Base-by-base conservation (phyloP, 805 yeast species). In the Kuraishia piskuri region DNA sequence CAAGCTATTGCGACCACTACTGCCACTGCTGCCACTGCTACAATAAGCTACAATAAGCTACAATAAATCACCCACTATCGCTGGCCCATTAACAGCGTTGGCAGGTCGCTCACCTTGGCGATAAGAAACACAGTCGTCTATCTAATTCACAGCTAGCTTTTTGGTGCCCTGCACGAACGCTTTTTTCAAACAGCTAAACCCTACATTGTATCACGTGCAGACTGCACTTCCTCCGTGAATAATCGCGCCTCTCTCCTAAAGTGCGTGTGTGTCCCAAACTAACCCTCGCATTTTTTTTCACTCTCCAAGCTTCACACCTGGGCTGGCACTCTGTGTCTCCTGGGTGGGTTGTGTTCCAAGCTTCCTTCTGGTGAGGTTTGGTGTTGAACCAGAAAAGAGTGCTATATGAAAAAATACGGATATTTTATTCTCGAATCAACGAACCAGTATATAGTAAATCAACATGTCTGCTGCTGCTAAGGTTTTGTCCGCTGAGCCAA, bases 401-500 rank as follows among this genome's bases (percentile, higher is more conserved):
- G 14, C 14, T 5, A 31, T n/a, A n/a, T n/a, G n/a, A 31, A 31
- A n/a, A 31, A 31, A 12, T 31, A 31, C 14, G 4, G 17, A n/a
- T 31, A 31, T 31, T 31, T 31, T 8, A 8, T 7, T 12, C 9
- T 31, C 17, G 9, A 10, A 31, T 31, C 17, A 31, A 31, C 40
- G 40, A 31, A 14, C 40, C 40, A 31, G 40, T 31, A 31, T 12
- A 31, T 31, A 31, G 40, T 31, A 31, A 31, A 31, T 31, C 40
- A 80, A 68, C 63, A 92, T 92, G 98, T 92, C 98, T 80, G 96
- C 97, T 73, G 89, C 91, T 75, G 83, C 88, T 78, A 94, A 94
- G 84, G 84, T 94, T 79, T 86, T 92, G 78, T 84, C 90, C 73
- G 84, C 86, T 74, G 88, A 88, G 72, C 98, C 99, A 82, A 76